These are phyloP conservation scores for Hansenula sp. DNA, from an alignment of 1,139 yeast species.

Conservation along the genomic window DNA sequence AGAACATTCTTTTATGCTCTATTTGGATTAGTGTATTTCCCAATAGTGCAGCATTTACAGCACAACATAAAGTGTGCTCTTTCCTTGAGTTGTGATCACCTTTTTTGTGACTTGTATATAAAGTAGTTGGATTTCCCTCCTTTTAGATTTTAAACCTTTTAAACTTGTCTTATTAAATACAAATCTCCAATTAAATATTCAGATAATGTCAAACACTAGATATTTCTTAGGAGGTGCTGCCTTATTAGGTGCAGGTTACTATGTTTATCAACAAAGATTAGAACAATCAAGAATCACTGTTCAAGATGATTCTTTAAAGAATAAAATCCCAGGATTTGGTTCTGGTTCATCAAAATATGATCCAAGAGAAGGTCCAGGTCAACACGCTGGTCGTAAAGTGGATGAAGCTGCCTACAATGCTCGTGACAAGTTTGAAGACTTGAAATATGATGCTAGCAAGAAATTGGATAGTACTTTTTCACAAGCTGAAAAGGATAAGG, in stretches of 20 bases:
- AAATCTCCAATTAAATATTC: slow-evolving; percentile 1
- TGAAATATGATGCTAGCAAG: slow-evolving; percentile 31
- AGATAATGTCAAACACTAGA: slow-evolving; percentile 14
- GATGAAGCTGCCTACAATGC: slow-evolving; percentile 22
- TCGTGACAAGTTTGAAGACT: slow-evolving; percentile 21
- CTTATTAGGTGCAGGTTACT: slow-evolving; percentile 36
- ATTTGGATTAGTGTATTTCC: too few species aligned
- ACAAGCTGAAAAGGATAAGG: slow-evolving; percentile 17
- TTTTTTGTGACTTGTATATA: background rate
- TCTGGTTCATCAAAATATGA: slow-evolving; percentile 5
- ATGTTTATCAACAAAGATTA: slow-evolving; percentile 29
- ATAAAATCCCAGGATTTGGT: slow-evolving; percentile 11
- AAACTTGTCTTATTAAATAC: background rate
- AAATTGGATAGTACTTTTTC: slow-evolving; percentile 22
- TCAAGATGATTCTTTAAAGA: slow-evolving; percentile 22
- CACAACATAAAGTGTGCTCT: too few species aligned
- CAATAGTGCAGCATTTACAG: too few species aligned
- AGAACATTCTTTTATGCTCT: too few species aligned
- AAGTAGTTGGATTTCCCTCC: background rate
- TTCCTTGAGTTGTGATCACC: too few species aligned
- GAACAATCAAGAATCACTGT: slow-evolving; percentile 22
- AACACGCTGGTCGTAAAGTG: slow-evolving; percentile 23
- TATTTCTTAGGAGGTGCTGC: slow-evolving; percentile 27
- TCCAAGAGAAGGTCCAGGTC: slow-evolving; percentile 24
- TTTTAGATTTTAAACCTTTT: background rate